Percentiles rank a stretch among this genome's conserved stretches.
Conservation (phyloP, 768 basidiomycete genomes). For the Gyrodon lividus region DNA sequence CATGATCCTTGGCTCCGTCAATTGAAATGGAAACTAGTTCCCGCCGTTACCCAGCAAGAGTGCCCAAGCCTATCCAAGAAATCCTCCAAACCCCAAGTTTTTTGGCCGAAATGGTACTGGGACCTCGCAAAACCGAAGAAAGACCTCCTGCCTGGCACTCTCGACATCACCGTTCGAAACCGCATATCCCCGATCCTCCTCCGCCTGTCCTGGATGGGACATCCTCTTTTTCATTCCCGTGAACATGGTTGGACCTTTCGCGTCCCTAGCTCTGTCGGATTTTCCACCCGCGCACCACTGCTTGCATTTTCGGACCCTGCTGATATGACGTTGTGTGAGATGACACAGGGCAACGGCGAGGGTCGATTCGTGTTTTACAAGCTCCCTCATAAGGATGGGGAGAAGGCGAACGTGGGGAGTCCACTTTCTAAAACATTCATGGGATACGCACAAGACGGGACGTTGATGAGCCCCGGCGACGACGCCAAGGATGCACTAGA, state of each 20-base stretch:
- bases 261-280: conserved; percentile 50
- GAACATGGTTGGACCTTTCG: conserved; percentile 93
- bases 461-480: conserved; percentile 75
- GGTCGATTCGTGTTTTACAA: conserved; percentile 74
- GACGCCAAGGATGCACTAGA: conserved; percentile 84
- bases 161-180: conserved; percentile 84
- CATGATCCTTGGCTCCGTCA: conserved; percentile 60
- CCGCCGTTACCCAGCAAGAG: background rate
- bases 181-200: conserved; percentile 83
- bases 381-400: conserved; percentile 95
- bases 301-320: conserved; percentile 61
- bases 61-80: background rate
- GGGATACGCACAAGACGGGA: conserved; percentile 84
- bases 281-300: conserved; percentile 44
- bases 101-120: conserved; percentile 99
- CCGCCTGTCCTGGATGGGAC: conserved; percentile 81
- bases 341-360: conserved; percentile 36
- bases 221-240: conserved; percentile 81
- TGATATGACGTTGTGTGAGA: conserved; percentile 58
- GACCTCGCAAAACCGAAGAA: conserved; percentile 78
- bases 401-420: conserved; percentile 91
- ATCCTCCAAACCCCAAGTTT: conserved; percentile 41
- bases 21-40: conserved; percentile 61
- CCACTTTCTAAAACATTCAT: conserved; percentile 89
- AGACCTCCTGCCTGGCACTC: conserved; percentile 60